Evolutionary conservation across 495 filamentous ascomycete genomes (phyloP).

Genomic region (Acidomyces sp.): DNA sequence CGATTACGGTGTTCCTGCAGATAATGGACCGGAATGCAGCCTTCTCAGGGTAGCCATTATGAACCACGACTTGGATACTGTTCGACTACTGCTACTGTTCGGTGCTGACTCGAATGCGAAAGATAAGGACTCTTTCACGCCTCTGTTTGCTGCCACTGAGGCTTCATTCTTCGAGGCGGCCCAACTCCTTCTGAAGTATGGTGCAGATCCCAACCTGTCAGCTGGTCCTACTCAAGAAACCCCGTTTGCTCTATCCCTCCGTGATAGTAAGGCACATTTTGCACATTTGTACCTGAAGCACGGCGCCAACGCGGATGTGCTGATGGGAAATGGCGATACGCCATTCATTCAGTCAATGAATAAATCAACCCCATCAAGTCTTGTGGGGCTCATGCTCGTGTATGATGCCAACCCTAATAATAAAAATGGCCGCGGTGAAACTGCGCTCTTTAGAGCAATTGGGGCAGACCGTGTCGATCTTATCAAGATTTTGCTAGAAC

Average conservation of each 20-base stretch:
- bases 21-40: conserved; percentile 22
- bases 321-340: conserved; percentile 35
- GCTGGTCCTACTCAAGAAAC: conserved; percentile 31
- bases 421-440: conserved; percentile 39
- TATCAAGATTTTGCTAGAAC: conserved; percentile 25
- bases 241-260: conserved; percentile 30
- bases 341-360: conserved; percentile 36
- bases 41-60: conserved; percentile 33
- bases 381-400: conserved; percentile 37
- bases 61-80: conserved; percentile 34
- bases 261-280: conserved; percentile 31
- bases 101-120: conserved; percentile 36
- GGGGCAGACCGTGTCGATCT: conserved; percentile 27
- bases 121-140: conserved; percentile 31
- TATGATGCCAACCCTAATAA: conserved; percentile 38
- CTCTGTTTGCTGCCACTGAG: conserved; percentile 33
- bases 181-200: conserved; percentile 37
- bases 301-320: conserved; percentile 33
- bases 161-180: conserved; percentile 34
- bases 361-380: conserved; percentile 29
- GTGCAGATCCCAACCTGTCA: conserved; percentile 37
- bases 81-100: conserved; percentile 38
- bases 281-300: conserved; percentile 36
- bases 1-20: conserved; percentile 37
- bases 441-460: conserved; percentile 35